These are phyloP conservation scores for Aspergillus neotritici DNA, from an alignment of 2,329 filamentous ascomycete genomes.

Conservation along the genomic window DNA sequence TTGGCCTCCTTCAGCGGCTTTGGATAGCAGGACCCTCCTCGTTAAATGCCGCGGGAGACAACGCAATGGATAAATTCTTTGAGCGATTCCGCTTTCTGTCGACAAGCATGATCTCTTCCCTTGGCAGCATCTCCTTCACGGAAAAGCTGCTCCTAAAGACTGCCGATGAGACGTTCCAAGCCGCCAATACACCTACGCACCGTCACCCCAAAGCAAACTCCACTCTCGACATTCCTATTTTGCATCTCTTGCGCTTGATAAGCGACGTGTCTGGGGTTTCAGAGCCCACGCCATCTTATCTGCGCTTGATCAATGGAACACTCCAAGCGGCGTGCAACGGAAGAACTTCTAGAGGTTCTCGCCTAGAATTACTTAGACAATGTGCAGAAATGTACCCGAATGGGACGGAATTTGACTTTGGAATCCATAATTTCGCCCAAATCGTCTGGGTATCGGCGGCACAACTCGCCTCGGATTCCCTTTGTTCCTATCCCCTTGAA, in stretches of 20 bases:
- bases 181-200: constrained; percentile 34
- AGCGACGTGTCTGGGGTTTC: constrained; percentile 16
- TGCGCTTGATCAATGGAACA: constrained; percentile 23
- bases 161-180: constrained; percentile 52
- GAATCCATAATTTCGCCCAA: constrained; percentile 11
- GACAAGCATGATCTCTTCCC: constrained; percentile 44
- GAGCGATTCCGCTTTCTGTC: constrained; percentile 49
- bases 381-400: constrained; percentile 27
- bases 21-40: constrained; percentile 55
- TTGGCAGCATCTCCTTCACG: constrained; percentile 48
- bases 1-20: constrained; percentile 62
- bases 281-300: constrained; percentile 22
- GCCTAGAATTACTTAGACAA: constrained; percentile 35
- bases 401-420: constrained; percentile 10
- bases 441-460: constrained; percentile 35
- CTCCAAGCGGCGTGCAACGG: constrained; percentile 32
- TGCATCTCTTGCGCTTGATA: constrained; percentile 37
- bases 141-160: constrained; percentile 47
- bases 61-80: constrained; percentile 37
- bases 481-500: constrained; percentile 39
- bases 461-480: constrained; percentile 26
- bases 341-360: constrained; percentile 30
- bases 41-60: constrained; percentile 26
- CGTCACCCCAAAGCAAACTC: constrained; percentile 22
- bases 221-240: constrained; percentile 31